phyloP scores from a whole-genome alignment of 805 yeast genomes.

The Pichia kluyveri region DNA sequence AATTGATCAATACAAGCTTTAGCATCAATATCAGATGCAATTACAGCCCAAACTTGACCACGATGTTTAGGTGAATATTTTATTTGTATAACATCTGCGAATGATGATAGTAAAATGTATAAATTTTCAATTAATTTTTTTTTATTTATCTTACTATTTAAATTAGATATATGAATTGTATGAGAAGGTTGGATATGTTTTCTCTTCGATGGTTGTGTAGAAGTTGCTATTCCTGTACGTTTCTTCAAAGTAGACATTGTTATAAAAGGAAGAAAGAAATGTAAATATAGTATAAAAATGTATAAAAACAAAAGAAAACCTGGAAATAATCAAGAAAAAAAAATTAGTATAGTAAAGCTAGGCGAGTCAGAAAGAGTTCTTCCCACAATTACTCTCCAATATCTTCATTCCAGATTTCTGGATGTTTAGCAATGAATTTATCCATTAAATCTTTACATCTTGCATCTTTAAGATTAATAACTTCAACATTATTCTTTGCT shows the following conservation, averaged over 20 bases:
- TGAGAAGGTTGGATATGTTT: slow-evolving; percentile 11
- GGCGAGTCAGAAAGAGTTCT: too few relatives aligned
- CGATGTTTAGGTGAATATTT: slow-evolving; percentile 34
- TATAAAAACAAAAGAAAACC: too few relatives aligned
- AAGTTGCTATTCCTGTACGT: too few relatives aligned
- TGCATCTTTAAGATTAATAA: slow-evolving; percentile 48
- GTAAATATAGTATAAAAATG: too few relatives aligned
- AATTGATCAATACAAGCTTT: slow-evolving; percentile 39
- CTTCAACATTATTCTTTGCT: slow-evolving; percentile 57
- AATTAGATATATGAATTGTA: slow-evolving; percentile 51
- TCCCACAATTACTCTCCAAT: slow-evolving; percentile 38
- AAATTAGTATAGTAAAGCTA: too few relatives aligned
- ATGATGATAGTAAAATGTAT: slow-evolving; percentile 50
- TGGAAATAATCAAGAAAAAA: too few relatives aligned
- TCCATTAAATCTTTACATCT: slow-evolving; percentile 67
- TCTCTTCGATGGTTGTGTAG: not conserved
- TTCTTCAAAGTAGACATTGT: too few relatives aligned
- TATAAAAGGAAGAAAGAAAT: too few relatives aligned
- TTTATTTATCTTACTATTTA: slow-evolving; percentile 46
- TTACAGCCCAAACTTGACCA: slow-evolving; percentile 61
- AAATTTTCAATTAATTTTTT: slow-evolving; percentile 40
- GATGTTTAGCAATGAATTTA: slow-evolving; percentile 67
- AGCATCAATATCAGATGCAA: slow-evolving; percentile 42
- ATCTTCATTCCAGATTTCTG: slow-evolving; percentile 77
- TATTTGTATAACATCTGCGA: slow-evolving; percentile 56